Evolutionary conservation across 1,139 yeast species (phyloP).

Genomic region (Hyphopichia wangnamkhiaoensis): DNA sequence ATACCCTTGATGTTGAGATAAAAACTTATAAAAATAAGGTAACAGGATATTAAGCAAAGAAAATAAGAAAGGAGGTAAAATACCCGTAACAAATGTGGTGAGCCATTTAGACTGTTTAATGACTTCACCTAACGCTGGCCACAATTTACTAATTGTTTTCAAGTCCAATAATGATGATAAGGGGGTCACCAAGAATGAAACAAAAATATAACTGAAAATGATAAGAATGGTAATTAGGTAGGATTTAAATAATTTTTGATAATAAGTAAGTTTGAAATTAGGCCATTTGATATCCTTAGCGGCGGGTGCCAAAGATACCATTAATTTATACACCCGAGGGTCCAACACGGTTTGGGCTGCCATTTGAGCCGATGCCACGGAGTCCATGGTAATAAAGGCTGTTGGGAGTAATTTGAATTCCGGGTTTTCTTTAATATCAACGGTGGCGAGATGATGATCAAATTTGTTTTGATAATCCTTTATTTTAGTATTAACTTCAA

Average conservation of each 20-base stretch:
- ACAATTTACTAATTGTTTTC: constrained; percentile 67
- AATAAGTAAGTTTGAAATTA: constrained; percentile 62
- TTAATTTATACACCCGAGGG: constrained; percentile 71
- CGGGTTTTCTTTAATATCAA: constrained; percentile 24
- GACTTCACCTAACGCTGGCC: constrained; percentile 70
- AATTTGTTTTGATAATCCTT: constrained; percentile 30
- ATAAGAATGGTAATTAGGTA: constrained; percentile 63
- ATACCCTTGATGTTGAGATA: constrained; percentile 70
- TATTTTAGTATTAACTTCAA: constrained; percentile 30
- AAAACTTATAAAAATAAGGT: constrained; percentile 68
- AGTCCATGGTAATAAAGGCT: constrained; percentile 80
- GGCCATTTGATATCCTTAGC: constrained; percentile 81
- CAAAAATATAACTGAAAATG: constrained; percentile 60
- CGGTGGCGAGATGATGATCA: constrained; percentile 27
- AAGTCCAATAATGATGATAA: constrained; percentile 71
- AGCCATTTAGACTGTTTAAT: constrained; percentile 66
- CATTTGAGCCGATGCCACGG: constrained; percentile 84
- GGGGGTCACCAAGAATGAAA: constrained; percentile 71
- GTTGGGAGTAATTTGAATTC: constrained; percentile 53
- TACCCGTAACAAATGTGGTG: constrained; percentile 69
- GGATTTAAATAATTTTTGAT: constrained; percentile 54
- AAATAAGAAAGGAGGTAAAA: constrained; percentile 74
- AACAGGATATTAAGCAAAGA: constrained; percentile 65
- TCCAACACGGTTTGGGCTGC: constrained; percentile 81
- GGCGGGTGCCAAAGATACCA: constrained; percentile 75